Evolutionary conservation across 2,329 filamentous ascomycete species (phyloP).

Genomic region (Xylariaceae sp.): DNA sequence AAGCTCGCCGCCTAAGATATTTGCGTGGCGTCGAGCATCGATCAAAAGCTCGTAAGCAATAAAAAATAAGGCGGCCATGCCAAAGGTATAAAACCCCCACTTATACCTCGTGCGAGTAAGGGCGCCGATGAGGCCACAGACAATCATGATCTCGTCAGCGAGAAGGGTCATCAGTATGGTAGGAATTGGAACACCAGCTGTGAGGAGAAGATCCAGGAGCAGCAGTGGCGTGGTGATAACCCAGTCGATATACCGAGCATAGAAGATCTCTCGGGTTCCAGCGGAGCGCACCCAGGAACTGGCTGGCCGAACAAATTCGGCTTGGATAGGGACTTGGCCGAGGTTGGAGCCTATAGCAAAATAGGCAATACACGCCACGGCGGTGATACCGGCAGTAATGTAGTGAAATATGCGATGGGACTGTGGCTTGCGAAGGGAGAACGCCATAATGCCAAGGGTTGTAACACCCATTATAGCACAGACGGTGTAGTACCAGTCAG

Average conservation of each 20-base stretch:
- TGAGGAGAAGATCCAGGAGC: slow-evolving; percentile 66
- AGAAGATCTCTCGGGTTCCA: slow-evolving; percentile 67
- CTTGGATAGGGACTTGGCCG: slow-evolving; percentile 66
- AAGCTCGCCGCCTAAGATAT: slow-evolving; percentile 58
- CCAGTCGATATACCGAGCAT: slow-evolving; percentile 71
- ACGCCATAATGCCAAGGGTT: slow-evolving; percentile 58
- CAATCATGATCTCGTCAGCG: slow-evolving; percentile 69
- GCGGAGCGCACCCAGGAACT: slow-evolving; percentile 52
- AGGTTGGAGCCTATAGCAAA: slow-evolving; percentile 72
- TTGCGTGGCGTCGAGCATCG: slow-evolving; percentile 62
- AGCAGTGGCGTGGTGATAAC: slow-evolving; percentile 68
- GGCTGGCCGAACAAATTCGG: slow-evolving; percentile 58
- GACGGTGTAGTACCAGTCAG: slow-evolving; percentile 68
- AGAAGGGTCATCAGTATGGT: slow-evolving; percentile 67
- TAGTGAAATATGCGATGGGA: slow-evolving; percentile 67
- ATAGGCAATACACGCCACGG: slow-evolving; percentile 67
- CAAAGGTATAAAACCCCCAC: slow-evolving; percentile 70
- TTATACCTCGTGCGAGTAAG: slow-evolving; percentile 68
- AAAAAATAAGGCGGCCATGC: slow-evolving; percentile 60
- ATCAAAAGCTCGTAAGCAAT: slow-evolving; percentile 64
- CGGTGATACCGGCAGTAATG: slow-evolving; percentile 63
- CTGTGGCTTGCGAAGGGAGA: slow-evolving; percentile 59
- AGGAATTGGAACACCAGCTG: slow-evolving; percentile 67
- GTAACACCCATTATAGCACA: slow-evolving; percentile 63
- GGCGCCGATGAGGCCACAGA: slow-evolving; percentile 70